Conservation (phyloP, 2,329 filamentous ascomycete genomes). For the Cordyceps cicadae region DNA sequence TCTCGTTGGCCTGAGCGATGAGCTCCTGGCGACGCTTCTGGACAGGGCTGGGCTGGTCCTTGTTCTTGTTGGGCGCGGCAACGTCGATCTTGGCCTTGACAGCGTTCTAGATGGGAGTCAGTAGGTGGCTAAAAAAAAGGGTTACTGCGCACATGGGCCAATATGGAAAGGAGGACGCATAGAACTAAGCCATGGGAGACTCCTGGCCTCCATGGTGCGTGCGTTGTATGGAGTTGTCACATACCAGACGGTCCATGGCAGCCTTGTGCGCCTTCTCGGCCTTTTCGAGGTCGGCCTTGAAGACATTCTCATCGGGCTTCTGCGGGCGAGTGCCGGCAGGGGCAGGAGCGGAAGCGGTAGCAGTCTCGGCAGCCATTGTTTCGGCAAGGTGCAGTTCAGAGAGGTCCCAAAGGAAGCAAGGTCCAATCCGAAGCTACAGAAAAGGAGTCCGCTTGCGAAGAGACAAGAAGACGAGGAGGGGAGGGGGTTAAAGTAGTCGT, state of each 20-base stretch:
- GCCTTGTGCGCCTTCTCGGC: constrained; percentile 81
- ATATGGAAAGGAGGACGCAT: background rate
- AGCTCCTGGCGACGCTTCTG: constrained; percentile 82
- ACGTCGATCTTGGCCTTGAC: constrained; percentile 83
- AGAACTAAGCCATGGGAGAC: background rate
- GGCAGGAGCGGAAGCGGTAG: constrained; percentile 37
- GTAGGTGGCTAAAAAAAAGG: constrained; percentile 10
- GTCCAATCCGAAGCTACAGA: constrained; percentile 4
- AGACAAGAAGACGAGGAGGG: constrained; percentile 2
- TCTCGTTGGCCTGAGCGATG: constrained; percentile 70
- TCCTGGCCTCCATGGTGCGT: no score
- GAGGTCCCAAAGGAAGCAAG: constrained; percentile 6
- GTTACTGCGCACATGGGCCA: constrained; percentile 1
- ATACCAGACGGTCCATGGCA: constrained; percentile 53
- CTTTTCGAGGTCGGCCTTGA: constrained; percentile 68
- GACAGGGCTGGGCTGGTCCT: constrained; percentile 72
- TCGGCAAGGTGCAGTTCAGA: constrained; percentile 22
- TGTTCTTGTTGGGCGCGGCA: constrained; percentile 62
- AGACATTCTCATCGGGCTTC: constrained; percentile 80
- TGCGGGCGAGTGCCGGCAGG: constrained; percentile 54
- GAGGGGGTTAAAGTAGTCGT: background rate
- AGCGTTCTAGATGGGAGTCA: constrained; percentile 54
- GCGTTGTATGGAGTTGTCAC: constrained; percentile 12
- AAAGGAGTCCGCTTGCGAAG: background rate
- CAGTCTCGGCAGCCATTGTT: constrained; percentile 36